Percentiles rank a stretch among this genome's conserved stretches.
These are phyloP conservation scores for Gracilaria gracilis DNA, from an alignment of 23 red algal species.

Conservation along the genomic window DNA sequence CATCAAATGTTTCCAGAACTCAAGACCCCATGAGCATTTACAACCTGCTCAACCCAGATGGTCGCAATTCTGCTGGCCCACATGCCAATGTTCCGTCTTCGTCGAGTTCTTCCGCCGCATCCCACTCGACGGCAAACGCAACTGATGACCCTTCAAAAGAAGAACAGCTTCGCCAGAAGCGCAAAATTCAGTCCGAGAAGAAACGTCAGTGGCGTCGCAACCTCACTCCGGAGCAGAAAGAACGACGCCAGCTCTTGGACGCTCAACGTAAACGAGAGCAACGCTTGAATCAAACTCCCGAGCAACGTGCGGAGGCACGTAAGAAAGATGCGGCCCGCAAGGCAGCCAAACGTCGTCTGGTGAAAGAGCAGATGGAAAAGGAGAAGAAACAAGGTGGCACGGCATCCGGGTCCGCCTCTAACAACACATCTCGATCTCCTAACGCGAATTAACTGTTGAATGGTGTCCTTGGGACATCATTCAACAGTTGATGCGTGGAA, in stretches of 20 bases:
- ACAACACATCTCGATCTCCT: not conserved
- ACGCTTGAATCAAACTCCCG: slow-evolving; percentile 25
- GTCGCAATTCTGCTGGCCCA: not conserved
- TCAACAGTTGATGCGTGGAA: not conserved
- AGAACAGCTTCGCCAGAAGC: slow-evolving; percentile 17
- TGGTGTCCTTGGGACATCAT: not conserved
- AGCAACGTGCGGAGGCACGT: slow-evolving; percentile 38
- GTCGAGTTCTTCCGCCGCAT: not conserved
- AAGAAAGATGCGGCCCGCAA: slow-evolving; percentile 57
- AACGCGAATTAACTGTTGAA: not conserved
- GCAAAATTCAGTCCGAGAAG: slow-evolving; percentile 58
- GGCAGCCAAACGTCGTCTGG: slow-evolving; percentile 28
- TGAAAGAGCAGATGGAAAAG: slow-evolving; percentile 29
- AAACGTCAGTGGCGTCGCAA: slow-evolving; percentile 56
- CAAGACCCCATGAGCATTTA: slow-evolving; percentile 43
- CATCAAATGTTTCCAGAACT: not conserved
- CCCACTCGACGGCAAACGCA: not conserved
- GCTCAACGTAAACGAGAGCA: slow-evolving; percentile 49
- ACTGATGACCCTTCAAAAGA: not conserved
- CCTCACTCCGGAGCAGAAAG: slow-evolving; percentile 52
- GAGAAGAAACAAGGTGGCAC: not conserved
- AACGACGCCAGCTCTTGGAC: slow-evolving; percentile 26
- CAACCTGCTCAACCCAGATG: slow-evolving; percentile 41
- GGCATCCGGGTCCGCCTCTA: not conserved
- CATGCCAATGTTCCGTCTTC: not conserved